These are phyloP conservation scores for Agastache rugosa DNA, from an alignment of 257 asterid genomes.

Conservation along the genomic window DNA sequence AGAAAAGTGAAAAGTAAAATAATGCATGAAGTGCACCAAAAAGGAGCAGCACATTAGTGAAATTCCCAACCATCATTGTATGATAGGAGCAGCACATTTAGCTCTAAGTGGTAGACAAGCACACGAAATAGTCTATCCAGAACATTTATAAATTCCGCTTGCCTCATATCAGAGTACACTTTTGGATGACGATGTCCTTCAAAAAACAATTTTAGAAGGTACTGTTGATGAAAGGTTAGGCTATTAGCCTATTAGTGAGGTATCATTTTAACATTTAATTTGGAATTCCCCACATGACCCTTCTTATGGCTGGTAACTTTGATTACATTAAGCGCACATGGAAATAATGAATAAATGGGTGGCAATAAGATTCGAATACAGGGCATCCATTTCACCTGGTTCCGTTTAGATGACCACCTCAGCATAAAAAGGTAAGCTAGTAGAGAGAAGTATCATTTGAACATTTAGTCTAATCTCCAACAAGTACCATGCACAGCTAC, in stretches of 20 bases:
- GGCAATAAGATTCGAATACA: background rate
- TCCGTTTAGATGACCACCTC: background rate
- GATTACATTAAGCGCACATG: background rate
- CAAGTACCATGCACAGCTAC: background rate
- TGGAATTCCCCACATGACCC: background rate
- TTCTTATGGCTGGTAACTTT: background rate
- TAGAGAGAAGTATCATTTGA: background rate
- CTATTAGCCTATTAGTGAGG: background rate
- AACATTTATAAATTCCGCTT: background rate
- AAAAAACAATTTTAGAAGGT: background rate
- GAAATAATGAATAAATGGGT: background rate
- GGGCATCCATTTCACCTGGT: background rate
- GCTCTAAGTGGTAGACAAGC: background rate
- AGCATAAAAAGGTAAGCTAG: background rate
- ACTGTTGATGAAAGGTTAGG: background rate
- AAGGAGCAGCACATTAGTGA: no score
- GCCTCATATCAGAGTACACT: background rate
- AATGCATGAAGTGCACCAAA: background rate
- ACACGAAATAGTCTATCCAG: background rate
- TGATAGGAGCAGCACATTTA: slow-evolving; percentile 1
- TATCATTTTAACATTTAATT: background rate
- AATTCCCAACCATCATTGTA: background rate
- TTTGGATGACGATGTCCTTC: background rate
- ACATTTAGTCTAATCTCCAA: background rate
- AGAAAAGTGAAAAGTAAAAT: background rate